Evolutionary conservation across 2,329 filamentous ascomycete genomes (phyloP).

Genomic region (Westerdykella aurantiaca): DNA sequence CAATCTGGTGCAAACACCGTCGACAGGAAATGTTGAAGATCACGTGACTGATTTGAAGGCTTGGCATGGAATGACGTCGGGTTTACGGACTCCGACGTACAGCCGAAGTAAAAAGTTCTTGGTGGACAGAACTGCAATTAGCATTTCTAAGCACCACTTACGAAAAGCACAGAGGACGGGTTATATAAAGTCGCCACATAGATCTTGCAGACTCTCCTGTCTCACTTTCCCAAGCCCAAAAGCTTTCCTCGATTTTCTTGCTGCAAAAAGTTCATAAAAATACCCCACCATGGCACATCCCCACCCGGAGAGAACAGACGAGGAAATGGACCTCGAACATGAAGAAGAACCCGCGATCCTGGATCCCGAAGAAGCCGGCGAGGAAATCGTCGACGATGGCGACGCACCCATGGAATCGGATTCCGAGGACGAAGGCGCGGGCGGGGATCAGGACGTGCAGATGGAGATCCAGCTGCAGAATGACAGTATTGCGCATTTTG

Average conservation of each 20-base stretch:
- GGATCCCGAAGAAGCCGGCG: conserved; percentile 68
- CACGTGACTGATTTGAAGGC: neutral
- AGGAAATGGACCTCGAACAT: conserved; percentile 24
- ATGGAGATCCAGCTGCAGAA: conserved; percentile 78
- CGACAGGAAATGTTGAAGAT: neutral
- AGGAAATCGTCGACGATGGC: conserved; percentile 63
- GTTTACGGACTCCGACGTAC: conserved; percentile 15
- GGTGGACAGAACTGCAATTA: conserved; percentile 14
- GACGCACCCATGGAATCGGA: conserved; percentile 77
- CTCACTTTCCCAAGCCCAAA: neutral
- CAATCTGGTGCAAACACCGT: no score
- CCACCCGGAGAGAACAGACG: conserved; percentile 17
- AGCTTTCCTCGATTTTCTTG: neutral
- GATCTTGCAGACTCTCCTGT: neutral
- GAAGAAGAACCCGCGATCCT: conserved; percentile 67
- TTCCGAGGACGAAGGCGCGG: conserved; percentile 53
- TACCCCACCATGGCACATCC: conserved; percentile 22
- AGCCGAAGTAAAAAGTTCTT: conserved; percentile 29
- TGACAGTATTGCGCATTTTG: conserved; percentile 90
- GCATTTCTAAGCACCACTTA: conserved; percentile 33
- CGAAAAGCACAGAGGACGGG: conserved; percentile 3
- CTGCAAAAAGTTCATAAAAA: conserved; percentile 1
- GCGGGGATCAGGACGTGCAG: conserved; percentile 47
- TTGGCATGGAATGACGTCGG: conserved; percentile 22
- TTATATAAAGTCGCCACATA: neutral